These are phyloP conservation scores for Leucosporidium yakuticum DNA, from an alignment of 768 basidiomycete species.

Conservation along the genomic window DNA sequence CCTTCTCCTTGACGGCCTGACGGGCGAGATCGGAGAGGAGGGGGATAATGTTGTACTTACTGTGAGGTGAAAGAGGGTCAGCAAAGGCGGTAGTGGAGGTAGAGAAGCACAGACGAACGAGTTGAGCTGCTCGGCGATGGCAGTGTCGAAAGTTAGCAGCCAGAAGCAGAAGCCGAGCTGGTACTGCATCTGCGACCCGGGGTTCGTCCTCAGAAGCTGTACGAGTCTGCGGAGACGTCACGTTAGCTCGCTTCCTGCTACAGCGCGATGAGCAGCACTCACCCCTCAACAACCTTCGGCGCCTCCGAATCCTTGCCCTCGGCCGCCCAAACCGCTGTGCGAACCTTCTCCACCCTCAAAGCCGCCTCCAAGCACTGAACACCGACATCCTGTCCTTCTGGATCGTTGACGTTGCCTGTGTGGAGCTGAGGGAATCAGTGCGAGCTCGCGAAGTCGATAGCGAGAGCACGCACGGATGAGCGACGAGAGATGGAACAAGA, in stretches of 20 bases:
- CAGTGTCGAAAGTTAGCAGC: conserved; percentile 84
- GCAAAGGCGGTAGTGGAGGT: background rate
- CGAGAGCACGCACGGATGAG: conserved; percentile 47
- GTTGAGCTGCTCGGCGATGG: conserved; percentile 78
- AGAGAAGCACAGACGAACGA: conserved; percentile 54
- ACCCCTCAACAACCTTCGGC: conserved; percentile 44
- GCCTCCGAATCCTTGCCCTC: conserved; percentile 64
- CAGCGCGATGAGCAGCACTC: conserved; percentile 9
- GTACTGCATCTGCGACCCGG: conserved; percentile 85
- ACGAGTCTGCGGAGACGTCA: conserved; percentile 57
- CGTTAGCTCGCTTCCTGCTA: background rate
- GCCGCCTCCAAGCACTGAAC: conserved; percentile 86
- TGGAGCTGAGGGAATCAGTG: conserved; percentile 40
- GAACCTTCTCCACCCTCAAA: conserved; percentile 69
- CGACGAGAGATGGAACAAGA: conserved; percentile 56
- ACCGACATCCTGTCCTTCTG: conserved; percentile 64
- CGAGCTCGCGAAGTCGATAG: background rate
- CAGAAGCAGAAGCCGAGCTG: conserved; percentile 89
- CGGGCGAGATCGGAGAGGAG: conserved; percentile 76
- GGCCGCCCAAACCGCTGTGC: conserved; percentile 76
- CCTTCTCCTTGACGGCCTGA: conserved; percentile 90
- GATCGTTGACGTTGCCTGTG: conserved; percentile 46
- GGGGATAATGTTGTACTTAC: conserved; percentile 84
- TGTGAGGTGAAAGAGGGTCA: conserved; percentile 40
- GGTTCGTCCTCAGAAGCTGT: conserved; percentile 71